phyloP scores from a whole-genome alignment of 1,284 basidiomycete genomes.

The Apiotrichum siamense region DNA sequence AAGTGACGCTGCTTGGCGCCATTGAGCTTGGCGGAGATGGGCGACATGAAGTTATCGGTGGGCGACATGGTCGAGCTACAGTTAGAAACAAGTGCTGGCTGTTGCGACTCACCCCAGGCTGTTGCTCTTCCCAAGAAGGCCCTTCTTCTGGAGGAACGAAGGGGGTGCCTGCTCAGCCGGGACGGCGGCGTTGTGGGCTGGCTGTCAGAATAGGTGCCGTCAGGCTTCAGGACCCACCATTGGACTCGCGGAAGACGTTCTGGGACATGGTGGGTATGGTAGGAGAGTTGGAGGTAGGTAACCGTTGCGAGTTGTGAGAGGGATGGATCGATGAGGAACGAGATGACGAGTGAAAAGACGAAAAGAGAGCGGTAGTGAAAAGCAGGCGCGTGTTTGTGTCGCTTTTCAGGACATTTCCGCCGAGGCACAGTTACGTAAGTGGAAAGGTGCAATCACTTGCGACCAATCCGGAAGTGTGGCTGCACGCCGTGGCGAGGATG shows the following conservation, averaged over 20 bases:
- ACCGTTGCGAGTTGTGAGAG: background rate
- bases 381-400: conserved; percentile 20
- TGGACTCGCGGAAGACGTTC: conserved; percentile 21
- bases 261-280: conserved; percentile 6
- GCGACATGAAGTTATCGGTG: conserved; percentile 86
- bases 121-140: conserved; percentile 27
- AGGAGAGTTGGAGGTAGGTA: background rate
- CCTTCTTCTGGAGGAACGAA: conserved; percentile 44
- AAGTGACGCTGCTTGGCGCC: conserved; percentile 87
- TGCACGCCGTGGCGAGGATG: no score
- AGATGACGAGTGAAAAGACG: background rate
- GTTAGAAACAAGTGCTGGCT: conserved; percentile 5
- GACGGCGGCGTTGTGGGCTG: background rate
- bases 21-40: conserved; percentile 78
- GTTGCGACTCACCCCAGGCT: conserved; percentile 22
- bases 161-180: conserved; percentile 16
- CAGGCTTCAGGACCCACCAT: conserved; percentile 6
- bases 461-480: no score
- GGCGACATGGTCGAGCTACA: conserved; percentile 65
- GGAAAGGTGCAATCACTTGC: no score
- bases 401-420: background rate
- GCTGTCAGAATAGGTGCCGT: background rate
- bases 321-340: background rate
- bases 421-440: conserved; percentile 11
- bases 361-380: conserved; percentile 1